phyloP scores from a whole-genome alignment of 352 stramenopile species.

The Phytopythium chamaehyphon region DNA sequence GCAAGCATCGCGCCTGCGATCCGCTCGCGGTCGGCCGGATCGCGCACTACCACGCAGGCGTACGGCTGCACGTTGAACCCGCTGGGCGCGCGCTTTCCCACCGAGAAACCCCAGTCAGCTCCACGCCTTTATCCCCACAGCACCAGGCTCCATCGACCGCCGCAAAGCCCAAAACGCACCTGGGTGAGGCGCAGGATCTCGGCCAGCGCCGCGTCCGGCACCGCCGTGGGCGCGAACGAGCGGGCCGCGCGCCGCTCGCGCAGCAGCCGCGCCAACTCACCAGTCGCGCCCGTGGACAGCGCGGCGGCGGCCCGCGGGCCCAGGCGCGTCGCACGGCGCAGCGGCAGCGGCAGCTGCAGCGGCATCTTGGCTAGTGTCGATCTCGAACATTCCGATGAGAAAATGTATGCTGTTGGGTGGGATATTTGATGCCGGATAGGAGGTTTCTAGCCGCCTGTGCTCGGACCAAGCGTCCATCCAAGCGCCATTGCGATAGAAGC shows the following conservation, averaged over 20 bases:
- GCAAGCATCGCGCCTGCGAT: conserved; percentile 76
- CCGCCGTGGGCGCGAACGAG: conserved; percentile 28
- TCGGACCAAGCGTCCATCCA: not conserved
- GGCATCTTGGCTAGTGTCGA: too few relatives aligned
- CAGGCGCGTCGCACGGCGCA: too few relatives aligned
- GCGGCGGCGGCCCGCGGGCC: not conserved
- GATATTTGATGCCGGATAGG: not conserved
- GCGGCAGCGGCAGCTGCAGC: too few relatives aligned
- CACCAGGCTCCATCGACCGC: not conserved
- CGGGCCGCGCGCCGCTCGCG: conserved; percentile 20
- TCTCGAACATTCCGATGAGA: conserved; percentile 6
- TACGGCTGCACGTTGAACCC: conserved; percentile 84
- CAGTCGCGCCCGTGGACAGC: not conserved
- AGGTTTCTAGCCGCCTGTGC: not conserved
- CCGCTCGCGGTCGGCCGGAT: conserved; percentile 59
- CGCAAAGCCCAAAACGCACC: conserved; percentile 11
- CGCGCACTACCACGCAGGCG: conserved; percentile 68
- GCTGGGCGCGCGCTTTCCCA: conserved; percentile 52
- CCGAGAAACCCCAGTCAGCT: not conserved
- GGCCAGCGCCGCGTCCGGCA: conserved; percentile 46
- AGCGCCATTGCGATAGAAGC: not conserved
- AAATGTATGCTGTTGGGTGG: not conserved
- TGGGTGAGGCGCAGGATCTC: conserved; percentile 64
- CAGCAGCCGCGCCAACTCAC: conserved; percentile 7
- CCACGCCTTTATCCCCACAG: too few relatives aligned